Evolutionary conservation across 2,329 filamentous ascomycete species (phyloP).

Genomic region (Sordariomycetes sp.): DNA sequence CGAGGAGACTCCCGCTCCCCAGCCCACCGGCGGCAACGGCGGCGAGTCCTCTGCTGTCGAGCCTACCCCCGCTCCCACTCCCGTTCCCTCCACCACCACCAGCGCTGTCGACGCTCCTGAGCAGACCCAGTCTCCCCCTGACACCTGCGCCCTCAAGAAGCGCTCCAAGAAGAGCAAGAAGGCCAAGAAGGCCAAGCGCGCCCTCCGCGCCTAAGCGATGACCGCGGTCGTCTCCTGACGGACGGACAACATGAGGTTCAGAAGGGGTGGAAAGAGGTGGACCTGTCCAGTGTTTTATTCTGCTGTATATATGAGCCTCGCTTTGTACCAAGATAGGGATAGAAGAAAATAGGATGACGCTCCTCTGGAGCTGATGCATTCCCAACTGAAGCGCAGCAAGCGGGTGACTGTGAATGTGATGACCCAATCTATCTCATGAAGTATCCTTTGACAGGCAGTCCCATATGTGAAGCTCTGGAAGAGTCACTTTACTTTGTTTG

Average conservation of each 20-base stretch:
- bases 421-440: too few relatives aligned
- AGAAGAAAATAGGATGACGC: slow-evolving; percentile 1
- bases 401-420: too few relatives aligned
- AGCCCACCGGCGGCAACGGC: not conserved
- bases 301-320: slow-evolving; percentile 4
- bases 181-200: slow-evolving; percentile 1
- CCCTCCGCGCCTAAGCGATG: not conserved
- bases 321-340: not conserved
- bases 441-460: too few relatives aligned
- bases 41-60: not conserved
- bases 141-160: slow-evolving; percentile 1
- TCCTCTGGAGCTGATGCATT: too few relatives aligned
- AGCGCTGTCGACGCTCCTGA: not conserved
- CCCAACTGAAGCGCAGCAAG: too few relatives aligned
- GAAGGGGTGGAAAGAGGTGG: not conserved
- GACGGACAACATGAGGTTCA: not conserved
- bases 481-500: too few relatives aligned
- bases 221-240: not conserved
- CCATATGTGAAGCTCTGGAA: too few relatives aligned
- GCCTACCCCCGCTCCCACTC: not conserved
- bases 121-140: not conserved
- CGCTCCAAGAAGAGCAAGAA: slow-evolving; percentile 1
- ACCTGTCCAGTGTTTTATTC: not conserved
- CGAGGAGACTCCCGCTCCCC: too few relatives aligned
- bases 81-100: not conserved